Evolutionary conservation across 805 yeast genomes (phyloP), one percentile per base, ranked within the genome.

Genomic region (Spathaspora passalidarum): DNA sequence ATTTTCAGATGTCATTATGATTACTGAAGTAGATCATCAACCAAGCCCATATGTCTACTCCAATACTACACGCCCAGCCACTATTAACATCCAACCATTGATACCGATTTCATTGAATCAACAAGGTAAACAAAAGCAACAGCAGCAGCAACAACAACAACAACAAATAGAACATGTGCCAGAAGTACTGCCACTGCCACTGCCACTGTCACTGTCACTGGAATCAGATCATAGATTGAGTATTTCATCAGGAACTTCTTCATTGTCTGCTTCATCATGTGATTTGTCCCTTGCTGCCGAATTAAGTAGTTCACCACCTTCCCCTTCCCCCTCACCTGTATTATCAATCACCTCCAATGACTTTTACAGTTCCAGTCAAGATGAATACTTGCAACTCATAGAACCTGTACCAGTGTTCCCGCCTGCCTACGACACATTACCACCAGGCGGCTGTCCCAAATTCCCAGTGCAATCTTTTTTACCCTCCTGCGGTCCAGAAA

Each of bases 371-470:
- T 39, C 42, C 3, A 18, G 14, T 8, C 42, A 39, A 19, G 42
- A 56, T 36, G 63, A 57, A 5, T 60, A 45, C 37, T 61, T 72
- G 25, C 56, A 48, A 29, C 55, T 69, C 38, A 53, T 72, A 22
- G 76, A 72, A 32, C 75, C 76, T 2, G 18, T 25, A 9, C 74
- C 75, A 1, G 70, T 65, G 3, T 41, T n/a, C 3, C 74, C 77
- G 0, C 77, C 77, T 2, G 39, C 42, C 2, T 72, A 72, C 45
- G 56, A 54, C 23, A 54, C 64, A 2, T 52, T 72, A 16, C 70
- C 75, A 2, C 76, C 76, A 0, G 76, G 76, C 3, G 76, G 76
- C 2, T 69, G 74, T 48, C 76, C 76, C 14, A 57, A 59, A 46
- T 71, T 53, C 47, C 72, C 74, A 0, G 56, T 69, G 3, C 32